These are phyloP conservation scores for Populus alba DNA, from an alignment of 345 rosid genomes.

Conservation along the genomic window DNA sequence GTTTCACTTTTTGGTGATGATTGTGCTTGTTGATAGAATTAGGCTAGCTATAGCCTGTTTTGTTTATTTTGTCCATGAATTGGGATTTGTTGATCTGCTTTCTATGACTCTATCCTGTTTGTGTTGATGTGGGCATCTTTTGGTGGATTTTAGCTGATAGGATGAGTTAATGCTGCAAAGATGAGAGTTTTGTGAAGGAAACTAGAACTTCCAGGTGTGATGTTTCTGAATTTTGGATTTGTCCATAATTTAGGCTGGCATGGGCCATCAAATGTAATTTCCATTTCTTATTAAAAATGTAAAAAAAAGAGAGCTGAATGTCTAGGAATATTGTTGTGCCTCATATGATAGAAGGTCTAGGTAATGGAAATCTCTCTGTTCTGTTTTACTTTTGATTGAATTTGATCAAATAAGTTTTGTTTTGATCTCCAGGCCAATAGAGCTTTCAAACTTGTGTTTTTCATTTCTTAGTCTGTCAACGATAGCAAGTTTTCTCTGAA, in stretches of 20 bases:
- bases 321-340: neutral
- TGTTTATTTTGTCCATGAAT: neutral
- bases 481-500: neutral
- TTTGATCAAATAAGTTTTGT: neutral
- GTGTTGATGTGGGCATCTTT: neutral
- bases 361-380: neutral
- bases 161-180: neutral
- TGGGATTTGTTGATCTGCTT: neutral
- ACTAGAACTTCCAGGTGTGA: neutral
- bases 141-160: neutral
- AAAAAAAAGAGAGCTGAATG: neutral
- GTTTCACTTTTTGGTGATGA: neutral
- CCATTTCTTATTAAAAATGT: neutral
- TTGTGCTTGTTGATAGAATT: neutral
- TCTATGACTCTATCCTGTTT: neutral
- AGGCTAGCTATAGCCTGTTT: neutral
- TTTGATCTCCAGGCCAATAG: neutral
- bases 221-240: neutral
- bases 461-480: neutral
- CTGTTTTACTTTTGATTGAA: slow-evolving; percentile 1
- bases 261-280: neutral
- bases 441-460: neutral
- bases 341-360: neutral
- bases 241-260: neutral
- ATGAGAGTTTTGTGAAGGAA: neutral